Conservation (phyloP, 2,329 filamentous ascomycete species). For the Basipetospora sp. region DNA sequence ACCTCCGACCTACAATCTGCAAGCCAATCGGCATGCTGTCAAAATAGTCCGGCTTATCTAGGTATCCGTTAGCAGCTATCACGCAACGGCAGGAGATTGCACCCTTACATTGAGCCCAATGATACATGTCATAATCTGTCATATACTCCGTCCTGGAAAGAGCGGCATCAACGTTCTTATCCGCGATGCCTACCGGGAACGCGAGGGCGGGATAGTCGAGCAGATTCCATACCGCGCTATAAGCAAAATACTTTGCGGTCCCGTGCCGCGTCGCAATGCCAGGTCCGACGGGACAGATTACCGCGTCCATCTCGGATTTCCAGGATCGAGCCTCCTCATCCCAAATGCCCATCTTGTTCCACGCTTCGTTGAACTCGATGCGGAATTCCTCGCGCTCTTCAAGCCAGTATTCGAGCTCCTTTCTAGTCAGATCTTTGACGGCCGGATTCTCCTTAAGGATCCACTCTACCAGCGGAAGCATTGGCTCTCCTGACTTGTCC, state of each 20-base stretch:
- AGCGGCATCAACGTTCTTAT: constrained; percentile 13
- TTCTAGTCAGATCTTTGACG: neutral
- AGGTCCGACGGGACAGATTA: constrained; percentile 45
- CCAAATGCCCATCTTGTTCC: constrained; percentile 20
- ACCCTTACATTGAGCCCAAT: constrained; percentile 9
- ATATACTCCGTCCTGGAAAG: constrained; percentile 14
- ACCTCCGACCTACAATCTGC: constrained; percentile 16
- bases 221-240: constrained; percentile 54
- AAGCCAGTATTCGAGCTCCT: constrained; percentile 15
- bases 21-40: constrained; percentile 14
- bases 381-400: constrained; percentile 25
- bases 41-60: constrained; percentile 12
- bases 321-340: constrained; percentile 9
- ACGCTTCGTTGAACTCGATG: constrained; percentile 21
- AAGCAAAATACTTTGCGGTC: constrained; percentile 41
- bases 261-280: constrained; percentile 32
- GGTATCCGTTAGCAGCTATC: constrained; percentile 1
- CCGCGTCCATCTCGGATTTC: constrained; percentile 35
- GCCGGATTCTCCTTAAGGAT: constrained; percentile 33
- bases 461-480: constrained; percentile 41
- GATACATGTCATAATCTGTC: constrained; percentile 14
- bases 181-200: constrained; percentile 36
- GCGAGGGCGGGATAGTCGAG: constrained; percentile 50
- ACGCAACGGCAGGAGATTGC: no score
- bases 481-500: constrained; percentile 39